A percentile compares a stretch with the other conserved stretches of the same genome.
Conservation (phyloP, 2,329 filamentous ascomycete genomes). For the Pochonia chlamydosporia region DNA sequence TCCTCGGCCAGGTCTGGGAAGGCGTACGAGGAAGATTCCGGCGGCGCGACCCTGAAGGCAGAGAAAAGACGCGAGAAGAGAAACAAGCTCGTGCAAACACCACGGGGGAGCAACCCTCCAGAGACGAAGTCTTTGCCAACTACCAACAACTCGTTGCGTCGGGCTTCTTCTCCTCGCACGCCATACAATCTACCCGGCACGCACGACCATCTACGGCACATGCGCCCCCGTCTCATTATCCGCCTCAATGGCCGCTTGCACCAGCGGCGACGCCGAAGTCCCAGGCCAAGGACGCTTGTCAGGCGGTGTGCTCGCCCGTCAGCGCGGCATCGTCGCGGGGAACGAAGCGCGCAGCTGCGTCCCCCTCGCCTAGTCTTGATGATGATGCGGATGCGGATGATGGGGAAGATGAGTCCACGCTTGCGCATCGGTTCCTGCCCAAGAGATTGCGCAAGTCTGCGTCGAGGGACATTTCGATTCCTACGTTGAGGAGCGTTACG, state of each 20-base stretch:
- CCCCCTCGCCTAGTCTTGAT: constrained; percentile 19
- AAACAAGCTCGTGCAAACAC: constrained; percentile 4
- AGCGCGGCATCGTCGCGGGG: constrained; percentile 35
- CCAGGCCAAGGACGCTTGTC: background rate
- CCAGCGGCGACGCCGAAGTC: constrained; percentile 13
- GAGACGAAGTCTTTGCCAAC: constrained; percentile 49
- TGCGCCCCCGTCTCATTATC: constrained; percentile 13
- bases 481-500: constrained; percentile 24
- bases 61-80: constrained; percentile 8
- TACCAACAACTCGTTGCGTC: constrained; percentile 51
- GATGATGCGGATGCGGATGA: constrained; percentile 10
- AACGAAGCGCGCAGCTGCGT: constrained; percentile 41
- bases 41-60: constrained; percentile 18
- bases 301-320: constrained; percentile 25
- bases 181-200: constrained; percentile 48
- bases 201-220: constrained; percentile 12
- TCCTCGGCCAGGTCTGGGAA: constrained; percentile 33
- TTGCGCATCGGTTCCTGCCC: constrained; percentile 17
- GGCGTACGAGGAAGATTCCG: constrained; percentile 28
- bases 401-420: constrained; percentile 13
- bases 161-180: constrained; percentile 54
- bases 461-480: constrained; percentile 34
- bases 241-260: constrained; percentile 22
- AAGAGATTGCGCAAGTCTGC: constrained; percentile 47
- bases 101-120: constrained; percentile 20